These are phyloP conservation scores for Botrytis sinoallii DNA, from an alignment of 2,329 filamentous ascomycete species.

Conservation along the genomic window DNA sequence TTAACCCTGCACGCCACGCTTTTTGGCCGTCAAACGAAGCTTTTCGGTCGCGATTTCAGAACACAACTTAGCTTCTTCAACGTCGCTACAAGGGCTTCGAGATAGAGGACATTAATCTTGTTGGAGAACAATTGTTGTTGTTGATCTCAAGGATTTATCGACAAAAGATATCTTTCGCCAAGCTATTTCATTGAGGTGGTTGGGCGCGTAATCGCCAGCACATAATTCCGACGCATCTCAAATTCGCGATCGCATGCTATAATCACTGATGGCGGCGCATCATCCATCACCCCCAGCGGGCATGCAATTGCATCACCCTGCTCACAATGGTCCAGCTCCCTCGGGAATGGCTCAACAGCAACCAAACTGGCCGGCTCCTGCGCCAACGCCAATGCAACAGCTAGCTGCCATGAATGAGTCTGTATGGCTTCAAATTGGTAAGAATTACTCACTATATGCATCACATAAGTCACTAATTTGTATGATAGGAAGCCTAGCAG, in stretches of 20 bases:
- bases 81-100: not conserved
- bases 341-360: conserved; percentile 32
- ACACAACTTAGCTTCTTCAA: not conserved
- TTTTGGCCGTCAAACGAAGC: not conserved
- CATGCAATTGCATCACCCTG: conserved; percentile 47
- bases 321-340: conserved; percentile 31
- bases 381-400: conserved; percentile 54
- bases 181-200: conserved; percentile 11
- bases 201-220: conserved; percentile 20
- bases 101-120: not conserved
- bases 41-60: not conserved
- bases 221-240: not conserved
- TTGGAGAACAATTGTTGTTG: conserved; percentile 8
- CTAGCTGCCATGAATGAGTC: conserved; percentile 77
- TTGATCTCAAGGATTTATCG: not conserved
- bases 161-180: not conserved
- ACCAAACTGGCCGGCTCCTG: conserved; percentile 41
- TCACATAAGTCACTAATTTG: conserved; percentile 35
- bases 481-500: conserved; percentile 71
- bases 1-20: not conserved
- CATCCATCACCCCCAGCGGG: conserved; percentile 48
- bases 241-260: conserved; percentile 14
- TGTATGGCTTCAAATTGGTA: conserved; percentile 93
- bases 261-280: conserved; percentile 35
- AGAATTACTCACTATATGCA: conserved; percentile 35